Percentiles rank a stretch among this genome's conserved stretches.
These are phyloP conservation scores for Fusarium dlaminii DNA, from an alignment of 2,329 filamentous ascomycete species.

Conservation along the genomic window DNA sequence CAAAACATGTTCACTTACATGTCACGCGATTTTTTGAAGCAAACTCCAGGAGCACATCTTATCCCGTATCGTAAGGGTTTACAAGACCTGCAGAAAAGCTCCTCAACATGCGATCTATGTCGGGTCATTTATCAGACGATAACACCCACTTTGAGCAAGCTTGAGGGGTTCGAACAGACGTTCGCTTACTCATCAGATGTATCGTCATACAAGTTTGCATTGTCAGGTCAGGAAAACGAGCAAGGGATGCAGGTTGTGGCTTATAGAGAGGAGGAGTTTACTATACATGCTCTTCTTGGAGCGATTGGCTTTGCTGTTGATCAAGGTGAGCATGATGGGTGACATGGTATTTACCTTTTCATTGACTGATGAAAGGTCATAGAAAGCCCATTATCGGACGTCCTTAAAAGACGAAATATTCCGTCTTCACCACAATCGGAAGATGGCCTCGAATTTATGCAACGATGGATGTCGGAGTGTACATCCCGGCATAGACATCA, in stretches of 20 bases:
- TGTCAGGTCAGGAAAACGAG: fast-evolving
- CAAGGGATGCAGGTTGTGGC: not conserved
- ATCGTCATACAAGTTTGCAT: not conserved
- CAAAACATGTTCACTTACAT: not conserved
- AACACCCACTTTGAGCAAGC: no score
- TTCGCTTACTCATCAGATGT: fast-evolving
- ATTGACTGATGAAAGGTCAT: not conserved
- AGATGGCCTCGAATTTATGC: not conserved
- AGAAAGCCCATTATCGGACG: fast-evolving
- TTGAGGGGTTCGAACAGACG: not conserved
- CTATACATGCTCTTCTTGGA: not conserved
- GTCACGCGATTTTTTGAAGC: fast-evolving
- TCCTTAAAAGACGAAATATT: fast-evolving
- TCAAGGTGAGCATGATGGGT: not conserved
- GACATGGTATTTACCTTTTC: not conserved
- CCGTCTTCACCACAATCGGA: fast-evolving
- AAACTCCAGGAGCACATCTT: not conserved
- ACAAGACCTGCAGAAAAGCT: fast-evolving
- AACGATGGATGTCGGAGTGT: not conserved
- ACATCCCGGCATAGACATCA: not conserved
- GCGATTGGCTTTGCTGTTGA: not conserved
- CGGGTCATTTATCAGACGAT: not conserved
- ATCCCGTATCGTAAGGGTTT: not conserved
- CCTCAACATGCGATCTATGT: not conserved
- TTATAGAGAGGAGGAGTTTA: not conserved